Base-by-base conservation (phyloP, 768 basidiomycete genomes). In the Collybiopsis luxurians region DNA sequence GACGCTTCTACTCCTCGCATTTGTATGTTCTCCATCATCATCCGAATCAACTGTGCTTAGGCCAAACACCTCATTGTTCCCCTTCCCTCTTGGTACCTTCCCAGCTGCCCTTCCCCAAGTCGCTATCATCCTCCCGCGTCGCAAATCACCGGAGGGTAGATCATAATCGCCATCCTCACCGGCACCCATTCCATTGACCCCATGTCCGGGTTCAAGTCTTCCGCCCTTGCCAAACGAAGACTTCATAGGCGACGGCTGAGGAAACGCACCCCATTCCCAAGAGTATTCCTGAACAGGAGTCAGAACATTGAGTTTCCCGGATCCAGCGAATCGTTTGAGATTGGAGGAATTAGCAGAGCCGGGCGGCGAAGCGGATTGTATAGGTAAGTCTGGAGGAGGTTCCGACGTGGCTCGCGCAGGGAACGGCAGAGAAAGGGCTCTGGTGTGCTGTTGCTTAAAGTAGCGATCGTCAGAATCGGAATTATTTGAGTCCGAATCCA, bases 261-360 rank as follows among this genome's bases (percentile, higher is more conserved):
- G 95, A 64, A 95, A 91, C 19, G 81, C 85, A 26, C 92, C 93
- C 93, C 94, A 95, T 63, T 95, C 95, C 94, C 94, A 95, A 5
- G 90, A 89, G 64, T 94, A 94, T 65, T 91, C 88, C 55, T 84
- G 85, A 2, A 79, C 64, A 3, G 66, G 68, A 19, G 71, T 46
- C 48, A 34, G 56, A 43, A 42, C 57, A 28, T 19, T 52, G 7
- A 61, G 56, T 34, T 49, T 26, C 34, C 30, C 34, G 2, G 54
- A 44, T 11, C 44, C 36, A n/a, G n/a, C 2, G 19, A 44, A 46
- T 4, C 42, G 38, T 34, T 38, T 54, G 23, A 48, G 39, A 54
- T 52, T 42, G 46, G 49, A 47, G 9, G 31, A 10, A 19, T 47
- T 19, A 17, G 34, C 21, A 43, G 26, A 1, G 27, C 26, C 24